phyloP scores from a whole-genome alignment of 768 basidiomycete species.

The Xerocomellus chrysenteron region DNA sequence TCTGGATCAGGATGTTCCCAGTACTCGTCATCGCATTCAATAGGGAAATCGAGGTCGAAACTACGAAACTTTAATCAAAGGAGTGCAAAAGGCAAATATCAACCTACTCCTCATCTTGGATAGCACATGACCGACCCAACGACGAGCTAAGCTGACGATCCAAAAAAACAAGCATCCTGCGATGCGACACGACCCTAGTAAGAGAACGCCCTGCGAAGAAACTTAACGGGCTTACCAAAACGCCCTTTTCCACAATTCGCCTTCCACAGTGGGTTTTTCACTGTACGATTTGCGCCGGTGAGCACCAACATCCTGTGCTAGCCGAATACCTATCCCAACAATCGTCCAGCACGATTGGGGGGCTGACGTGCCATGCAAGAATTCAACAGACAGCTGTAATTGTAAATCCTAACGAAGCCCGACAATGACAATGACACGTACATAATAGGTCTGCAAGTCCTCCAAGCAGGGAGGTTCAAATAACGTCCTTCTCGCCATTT shows the following conservation, averaged over 20 bases:
- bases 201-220: neutral
- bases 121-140: conserved; percentile 63
- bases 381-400: conserved; percentile 50
- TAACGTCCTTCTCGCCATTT: conserved; percentile 56
- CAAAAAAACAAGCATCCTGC: conserved; percentile 30
- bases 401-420: conserved; percentile 5
- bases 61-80: conserved; percentile 31
- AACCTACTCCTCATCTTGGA: conserved; percentile 71
- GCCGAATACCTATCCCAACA: conserved; percentile 57
- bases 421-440: conserved; percentile 30
- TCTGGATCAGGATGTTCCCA: conserved; percentile 53
- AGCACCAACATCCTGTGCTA: conserved; percentile 60
- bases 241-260: conserved; percentile 60
- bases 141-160: conserved; percentile 41
- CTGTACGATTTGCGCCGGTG: conserved; percentile 41
- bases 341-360: conserved; percentile 70
- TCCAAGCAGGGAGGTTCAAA: conserved; percentile 58
- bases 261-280: conserved; percentile 40
- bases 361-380: conserved; percentile 55
- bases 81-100: neutral
- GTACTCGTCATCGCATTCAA: conserved; percentile 70
- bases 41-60: conserved; percentile 59
- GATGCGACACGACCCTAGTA: neutral
- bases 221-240: conserved; percentile 38
- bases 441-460: conserved; percentile 70